Evolutionary conservation across 129 eudicot genomes (phyloP), one percentile per base, ranked within the genome.

Genomic region (Smallanthus sonchifolius): DNA sequence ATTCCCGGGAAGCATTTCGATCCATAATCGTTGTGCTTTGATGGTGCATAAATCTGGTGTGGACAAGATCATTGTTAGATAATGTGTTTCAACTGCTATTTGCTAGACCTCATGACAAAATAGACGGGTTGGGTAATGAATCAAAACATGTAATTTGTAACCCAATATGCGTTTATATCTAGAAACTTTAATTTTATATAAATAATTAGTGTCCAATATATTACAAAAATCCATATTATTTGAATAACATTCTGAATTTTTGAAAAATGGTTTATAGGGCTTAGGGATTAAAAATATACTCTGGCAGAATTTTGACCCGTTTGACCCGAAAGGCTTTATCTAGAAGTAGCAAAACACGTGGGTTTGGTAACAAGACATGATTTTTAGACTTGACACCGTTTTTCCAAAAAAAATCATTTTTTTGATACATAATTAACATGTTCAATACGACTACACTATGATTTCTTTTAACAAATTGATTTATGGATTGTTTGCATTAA

Each of bases 1-100:
- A 92, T 81, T 35, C 97, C 96, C 7, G 97, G 97, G 83, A 92
- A 89, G 65, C 87, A 75, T 76, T 82, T 84, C 24, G 97, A 89
- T 57, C 97, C 92, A 39, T 92, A 92, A 70, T 87, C 92, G 60
- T 92, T 52, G 83, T 89, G 89, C 85, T 87, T 87, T 20, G 94
- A 83, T 52, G 97, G 96, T 45, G 89, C 96, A 77, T 89, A 92
- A 20, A 92, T 89, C 97, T 89, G 94, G 63, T 17, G 49, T 14
- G 44, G 40, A 59, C 16, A 61, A 57, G 40, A 38, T 20, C 11
- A 32, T 47, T 5, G 49, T 67, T 63, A 80, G 78, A 37, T 74
- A 68, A 39, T 39, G 36, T 65, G 65, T 49, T 75, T 16, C 34
- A 39, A 65, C 55, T 75, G 43, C n/a, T 73, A 30, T 54, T 51